Percentiles rank a stretch among this genome's conserved stretches.
These are phyloP conservation scores for Rhodotorula sphaerocarpa DNA, from an alignment of 768 basidiomycete species.

Conservation along the genomic window DNA sequence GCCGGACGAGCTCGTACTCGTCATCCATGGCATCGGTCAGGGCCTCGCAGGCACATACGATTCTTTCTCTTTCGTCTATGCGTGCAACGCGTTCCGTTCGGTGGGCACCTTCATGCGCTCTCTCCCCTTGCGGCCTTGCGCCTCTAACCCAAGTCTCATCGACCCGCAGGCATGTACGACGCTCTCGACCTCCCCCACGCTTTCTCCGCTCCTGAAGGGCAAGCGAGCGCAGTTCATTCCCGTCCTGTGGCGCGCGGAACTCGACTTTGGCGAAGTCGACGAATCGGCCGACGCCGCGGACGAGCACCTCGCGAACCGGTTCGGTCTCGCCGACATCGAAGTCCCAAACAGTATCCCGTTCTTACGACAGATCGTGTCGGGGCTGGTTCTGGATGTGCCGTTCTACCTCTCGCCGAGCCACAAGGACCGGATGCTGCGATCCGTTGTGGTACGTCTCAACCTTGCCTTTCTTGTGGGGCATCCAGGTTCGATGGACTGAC, in stretches of 20 bases:
- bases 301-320: constrained; percentile 32
- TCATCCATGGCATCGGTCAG: constrained; percentile 39
- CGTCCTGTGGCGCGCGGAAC: constrained; percentile 36
- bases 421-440: constrained; percentile 35
- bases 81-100: constrained; percentile 35
- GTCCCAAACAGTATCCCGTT: constrained; percentile 33
- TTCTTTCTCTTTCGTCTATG: constrained; percentile 36
- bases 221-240: constrained; percentile 38
- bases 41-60: constrained; percentile 32
- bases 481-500: not conserved
- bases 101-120: not conserved
- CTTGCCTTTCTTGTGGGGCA: not conserved
- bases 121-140: not conserved
- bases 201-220: constrained; percentile 26
- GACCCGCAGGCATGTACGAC: constrained; percentile 14
- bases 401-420: constrained; percentile 35
- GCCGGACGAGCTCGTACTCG: constrained; percentile 37
- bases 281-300: constrained; percentile 25
- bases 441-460: constrained; percentile 30
- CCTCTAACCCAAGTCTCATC: not conserved
- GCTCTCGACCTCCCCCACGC: constrained; percentile 16
- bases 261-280: constrained; percentile 29
- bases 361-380: constrained; percentile 31
- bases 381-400: constrained; percentile 35
- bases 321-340: constrained; percentile 33